These are phyloP conservation scores for Salix viminalis DNA, from an alignment of 345 rosid species.

Conservation along the genomic window DNA sequence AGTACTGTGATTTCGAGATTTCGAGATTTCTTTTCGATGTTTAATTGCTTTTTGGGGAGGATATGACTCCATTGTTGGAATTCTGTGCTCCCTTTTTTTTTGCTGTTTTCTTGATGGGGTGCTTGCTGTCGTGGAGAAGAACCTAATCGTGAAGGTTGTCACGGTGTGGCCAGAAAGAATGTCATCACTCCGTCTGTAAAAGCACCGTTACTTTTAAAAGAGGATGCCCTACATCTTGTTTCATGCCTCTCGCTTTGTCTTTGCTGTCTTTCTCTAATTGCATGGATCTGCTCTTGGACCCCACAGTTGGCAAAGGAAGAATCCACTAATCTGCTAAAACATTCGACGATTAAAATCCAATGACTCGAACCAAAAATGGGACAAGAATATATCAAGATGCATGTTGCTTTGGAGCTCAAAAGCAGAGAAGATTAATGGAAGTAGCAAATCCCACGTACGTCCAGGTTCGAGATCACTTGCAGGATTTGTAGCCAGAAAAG, in stretches of 20 bases:
- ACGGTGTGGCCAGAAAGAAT: conserved; percentile 16
- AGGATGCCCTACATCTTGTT: conserved; percentile 10
- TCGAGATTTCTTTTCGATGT: conserved; percentile 3
- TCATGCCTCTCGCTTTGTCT: background rate
- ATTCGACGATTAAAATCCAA: background rate
- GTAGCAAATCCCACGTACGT: background rate
- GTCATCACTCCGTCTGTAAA: conserved; percentile 14
- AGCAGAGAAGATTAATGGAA: too few species aligned
- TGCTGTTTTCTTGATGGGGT: background rate
- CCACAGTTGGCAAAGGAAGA: background rate
- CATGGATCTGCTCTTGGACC: background rate
- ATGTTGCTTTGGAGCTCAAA: background rate
- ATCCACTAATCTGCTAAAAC: background rate
- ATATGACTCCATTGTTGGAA: conserved; percentile 3
- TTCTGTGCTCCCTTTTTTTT: background rate
- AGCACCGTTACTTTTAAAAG: background rate
- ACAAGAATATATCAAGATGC: background rate
- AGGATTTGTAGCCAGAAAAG: background rate
- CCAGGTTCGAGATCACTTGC: background rate
- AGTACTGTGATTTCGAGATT: background rate
- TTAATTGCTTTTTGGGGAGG: conserved; percentile 7
- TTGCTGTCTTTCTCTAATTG: background rate
- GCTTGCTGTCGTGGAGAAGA: background rate
- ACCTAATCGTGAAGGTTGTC: background rate
- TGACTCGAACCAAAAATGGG: background rate